A percentile compares a stretch with the other conserved stretches of the same genome.
phyloP scores from a whole-genome alignment of 495 filamentous ascomycete genomes.

The Xeromyces bisporus region DNA sequence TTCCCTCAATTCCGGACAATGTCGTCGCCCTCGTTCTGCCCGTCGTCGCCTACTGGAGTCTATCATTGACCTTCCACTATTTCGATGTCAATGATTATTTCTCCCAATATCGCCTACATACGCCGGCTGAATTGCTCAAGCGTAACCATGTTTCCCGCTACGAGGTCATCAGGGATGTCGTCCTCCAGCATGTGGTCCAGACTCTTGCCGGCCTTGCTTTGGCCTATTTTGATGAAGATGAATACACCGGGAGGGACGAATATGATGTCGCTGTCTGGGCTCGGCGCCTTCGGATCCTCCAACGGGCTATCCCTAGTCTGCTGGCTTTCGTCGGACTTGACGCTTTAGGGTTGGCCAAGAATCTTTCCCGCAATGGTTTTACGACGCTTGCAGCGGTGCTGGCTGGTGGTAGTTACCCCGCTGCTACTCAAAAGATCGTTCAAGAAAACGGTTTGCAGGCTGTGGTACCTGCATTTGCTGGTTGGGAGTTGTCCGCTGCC shows the following conservation, averaged over 20 bases:
- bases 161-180: slow-evolving; percentile 72
- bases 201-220: slow-evolving; percentile 45
- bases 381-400: slow-evolving; percentile 50
- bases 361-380: slow-evolving; percentile 28
- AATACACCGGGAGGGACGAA: slow-evolving; percentile 54
- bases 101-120: slow-evolving; percentile 78
- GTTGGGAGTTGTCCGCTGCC: slow-evolving; percentile 61
- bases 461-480: slow-evolving; percentile 21
- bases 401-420: slow-evolving; percentile 58
- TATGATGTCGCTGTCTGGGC: slow-evolving; percentile 78
- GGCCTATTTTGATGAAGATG: slow-evolving; percentile 43
- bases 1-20: slow-evolving; percentile 67
- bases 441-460: slow-evolving; percentile 18
- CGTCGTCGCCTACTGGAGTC: slow-evolving; percentile 72
- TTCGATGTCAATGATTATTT: slow-evolving; percentile 71
- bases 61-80: slow-evolving; percentile 75
- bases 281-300: slow-evolving; percentile 50
- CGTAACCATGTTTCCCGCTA: slow-evolving; percentile 70
- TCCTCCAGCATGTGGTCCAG: slow-evolving; percentile 82
- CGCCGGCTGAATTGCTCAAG: slow-evolving; percentile 70
- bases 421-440: slow-evolving; percentile 15
- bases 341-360: slow-evolving; percentile 19
- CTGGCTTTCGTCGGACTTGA: slow-evolving; percentile 29
- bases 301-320: slow-evolving; percentile 46
- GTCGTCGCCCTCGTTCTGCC: slow-evolving; percentile 56